A percentile compares a stretch with the other conserved stretches of the same genome.
phyloP scores from a whole-genome alignment of 805 yeast species.

The Kluyveromyces dobzhanskii region DNA sequence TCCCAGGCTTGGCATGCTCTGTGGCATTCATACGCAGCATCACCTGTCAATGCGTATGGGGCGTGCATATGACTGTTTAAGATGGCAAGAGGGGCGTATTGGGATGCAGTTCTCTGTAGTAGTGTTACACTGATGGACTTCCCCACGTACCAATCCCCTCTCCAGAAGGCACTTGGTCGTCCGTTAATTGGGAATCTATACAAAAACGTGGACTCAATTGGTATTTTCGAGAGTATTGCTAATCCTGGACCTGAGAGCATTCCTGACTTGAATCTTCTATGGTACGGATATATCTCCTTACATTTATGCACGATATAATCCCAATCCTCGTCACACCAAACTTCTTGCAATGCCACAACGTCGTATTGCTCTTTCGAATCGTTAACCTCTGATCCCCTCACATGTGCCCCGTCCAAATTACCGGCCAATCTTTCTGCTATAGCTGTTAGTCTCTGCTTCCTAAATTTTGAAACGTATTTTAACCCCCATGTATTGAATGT shows the following conservation, averaged over 20 bases:
- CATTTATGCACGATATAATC: constrained; percentile 45
- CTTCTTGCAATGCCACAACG: constrained; percentile 86
- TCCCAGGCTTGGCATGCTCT: constrained; percentile 97
- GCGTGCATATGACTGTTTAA: constrained; percentile 96
- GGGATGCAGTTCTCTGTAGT: constrained; percentile 42
- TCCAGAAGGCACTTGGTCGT: constrained; percentile 80
- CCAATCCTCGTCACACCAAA: constrained; percentile 89
- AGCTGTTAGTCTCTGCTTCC: constrained; percentile 58
- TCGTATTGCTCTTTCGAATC: constrained; percentile 44
- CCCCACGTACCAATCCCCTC: constrained; percentile 98
- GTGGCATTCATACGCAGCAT: constrained; percentile 84
- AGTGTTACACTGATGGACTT: constrained; percentile 74
- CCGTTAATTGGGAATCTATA: constrained; percentile 90
- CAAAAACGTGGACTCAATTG: constrained; percentile 70
- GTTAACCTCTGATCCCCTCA: not conserved
- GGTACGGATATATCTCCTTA: constrained; percentile 44
- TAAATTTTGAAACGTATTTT: constrained; percentile 66
- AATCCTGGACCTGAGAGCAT: constrained; percentile 90
- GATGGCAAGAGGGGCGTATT: constrained; percentile 56
- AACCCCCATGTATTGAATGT: constrained; percentile 88
- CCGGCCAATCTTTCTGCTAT: constrained; percentile 60
- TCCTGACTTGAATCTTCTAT: constrained; percentile 71
- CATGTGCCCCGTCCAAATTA: constrained; percentile 14
- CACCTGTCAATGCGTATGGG: constrained; percentile 77
- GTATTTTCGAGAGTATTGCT: constrained; percentile 73